Percentiles rank a stretch among this genome's conserved stretches.
Evolutionary conservation across 2,329 filamentous ascomycete genomes (phyloP).

Genomic region (Cercospora nicotianae): DNA sequence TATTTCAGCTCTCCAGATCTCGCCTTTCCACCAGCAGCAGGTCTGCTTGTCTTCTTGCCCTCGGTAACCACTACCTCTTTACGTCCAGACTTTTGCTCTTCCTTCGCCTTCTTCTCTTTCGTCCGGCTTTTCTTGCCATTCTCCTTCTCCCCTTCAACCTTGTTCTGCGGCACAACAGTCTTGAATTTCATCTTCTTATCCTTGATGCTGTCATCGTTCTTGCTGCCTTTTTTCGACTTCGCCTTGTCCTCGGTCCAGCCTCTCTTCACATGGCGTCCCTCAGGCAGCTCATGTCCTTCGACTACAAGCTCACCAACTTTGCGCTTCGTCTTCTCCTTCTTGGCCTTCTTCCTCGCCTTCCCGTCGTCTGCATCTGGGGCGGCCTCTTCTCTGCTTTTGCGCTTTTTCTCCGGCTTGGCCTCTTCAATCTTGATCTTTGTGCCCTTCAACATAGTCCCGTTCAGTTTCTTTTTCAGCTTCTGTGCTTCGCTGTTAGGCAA

Average conservation of each 20-base stretch:
- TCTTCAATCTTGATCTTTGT: constrained; percentile 81
- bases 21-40: constrained; percentile 46
- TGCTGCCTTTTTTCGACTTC: constrained; percentile 41
- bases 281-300: constrained; percentile 70
- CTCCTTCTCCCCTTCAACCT: constrained; percentile 51
- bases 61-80: constrained; percentile 76
- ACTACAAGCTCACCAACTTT: constrained; percentile 51
- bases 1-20: constrained; percentile 58
- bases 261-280: constrained; percentile 77
- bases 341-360: constrained; percentile 58
- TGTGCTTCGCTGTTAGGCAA: constrained; percentile 78
- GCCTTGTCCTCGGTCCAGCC: constrained; percentile 71
- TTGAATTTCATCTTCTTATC: constrained; percentile 82
- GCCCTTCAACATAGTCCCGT: constrained; percentile 82
- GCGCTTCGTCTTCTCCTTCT: constrained; percentile 51
- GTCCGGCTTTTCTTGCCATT: constrained; percentile 61
- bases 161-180: constrained; percentile 64
- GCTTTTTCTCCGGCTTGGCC: constrained; percentile 65
- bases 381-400: constrained; percentile 34
- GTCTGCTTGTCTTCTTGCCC: constrained; percentile 78
- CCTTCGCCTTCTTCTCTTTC: constrained; percentile 52
- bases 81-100: constrained; percentile 62
- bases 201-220: constrained; percentile 57
- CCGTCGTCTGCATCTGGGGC: constrained; percentile 40
- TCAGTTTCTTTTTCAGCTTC: constrained; percentile 87